phyloP scores from a whole-genome alignment of 2,329 filamentous ascomycete species.

The Seiridium unicorne region DNA sequence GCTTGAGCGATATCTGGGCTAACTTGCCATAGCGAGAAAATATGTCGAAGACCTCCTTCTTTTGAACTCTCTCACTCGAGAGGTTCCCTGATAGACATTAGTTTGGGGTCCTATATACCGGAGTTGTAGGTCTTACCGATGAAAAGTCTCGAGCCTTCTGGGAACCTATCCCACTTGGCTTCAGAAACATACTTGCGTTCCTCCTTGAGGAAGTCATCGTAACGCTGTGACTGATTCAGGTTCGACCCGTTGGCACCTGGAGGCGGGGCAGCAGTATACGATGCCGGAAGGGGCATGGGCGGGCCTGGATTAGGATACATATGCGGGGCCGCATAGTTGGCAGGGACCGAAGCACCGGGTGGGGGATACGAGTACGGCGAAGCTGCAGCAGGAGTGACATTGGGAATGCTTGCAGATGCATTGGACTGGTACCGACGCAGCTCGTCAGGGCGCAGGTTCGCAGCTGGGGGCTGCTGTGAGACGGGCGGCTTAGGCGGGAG shows the following conservation, averaged over 20 bases:
- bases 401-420: constrained; percentile 21
- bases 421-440: constrained; percentile 26
- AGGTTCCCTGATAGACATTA: constrained; percentile 66
- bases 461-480: constrained; percentile 34
- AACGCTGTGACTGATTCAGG: constrained; percentile 43
- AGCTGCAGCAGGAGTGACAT: constrained; percentile 30
- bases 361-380: constrained; percentile 32
- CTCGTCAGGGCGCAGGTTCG: constrained; percentile 27
- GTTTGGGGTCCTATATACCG: too few relatives aligned
- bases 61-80: constrained; percentile 88
- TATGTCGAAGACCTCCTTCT: constrained; percentile 87
- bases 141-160: constrained; percentile 73
- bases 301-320: constrained; percentile 22
- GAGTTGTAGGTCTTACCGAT: constrained; percentile 58
- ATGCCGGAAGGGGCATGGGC: constrained; percentile 4
- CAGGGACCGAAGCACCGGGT: constrained; percentile 29
- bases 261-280: constrained; percentile 14
- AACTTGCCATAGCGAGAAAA: constrained; percentile 84
- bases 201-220: constrained; percentile 70
- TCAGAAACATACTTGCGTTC: constrained; percentile 75
- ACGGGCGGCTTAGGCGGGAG: constrained; percentile 46
- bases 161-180: constrained; percentile 79
- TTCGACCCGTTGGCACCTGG: constrained; percentile 8
- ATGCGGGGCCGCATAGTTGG: constrained; percentile 28
- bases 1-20: constrained; percentile 94